A percentile compares a stretch with the other conserved stretches of the same genome.
Conservation (phyloP, 1,284 basidiomycete genomes). For the Vanrija sp. region DNA sequence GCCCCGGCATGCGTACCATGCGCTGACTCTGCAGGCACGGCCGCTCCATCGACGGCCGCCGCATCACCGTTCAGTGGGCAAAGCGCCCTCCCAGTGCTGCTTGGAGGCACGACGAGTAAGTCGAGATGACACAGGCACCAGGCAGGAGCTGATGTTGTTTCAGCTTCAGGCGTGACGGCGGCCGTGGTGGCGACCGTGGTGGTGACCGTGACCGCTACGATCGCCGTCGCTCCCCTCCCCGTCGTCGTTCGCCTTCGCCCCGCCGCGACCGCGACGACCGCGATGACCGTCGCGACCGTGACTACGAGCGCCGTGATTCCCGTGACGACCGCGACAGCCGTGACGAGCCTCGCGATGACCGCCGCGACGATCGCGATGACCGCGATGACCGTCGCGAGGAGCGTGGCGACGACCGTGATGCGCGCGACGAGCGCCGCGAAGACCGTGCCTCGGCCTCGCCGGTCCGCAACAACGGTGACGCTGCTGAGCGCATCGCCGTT, state of each 20-base stretch:
- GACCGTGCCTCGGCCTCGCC: constrained; percentile 10
- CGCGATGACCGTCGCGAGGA: constrained; percentile 14
- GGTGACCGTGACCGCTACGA: constrained; percentile 9
- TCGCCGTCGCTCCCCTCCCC: constrained; percentile 22
- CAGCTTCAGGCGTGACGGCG: constrained; percentile 45
- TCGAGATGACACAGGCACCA: constrained; percentile 16
- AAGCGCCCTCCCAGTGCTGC: constrained; percentile 82
- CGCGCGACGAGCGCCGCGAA: constrained; percentile 19
- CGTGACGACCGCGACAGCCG: constrained; percentile 14
- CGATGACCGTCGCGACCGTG: constrained; percentile 19
- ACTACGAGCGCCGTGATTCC: constrained; percentile 30
- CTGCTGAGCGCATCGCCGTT: neutral
- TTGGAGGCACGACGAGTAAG: constrained; percentile 67
- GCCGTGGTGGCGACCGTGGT: constrained; percentile 28
- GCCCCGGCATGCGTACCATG: neutral
- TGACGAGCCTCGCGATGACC: neutral
- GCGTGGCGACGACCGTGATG: constrained; percentile 11
- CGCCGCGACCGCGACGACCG: constrained; percentile 13
- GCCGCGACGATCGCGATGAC: constrained; percentile 23
- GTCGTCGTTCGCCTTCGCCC: constrained; percentile 28
- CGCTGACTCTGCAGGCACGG: constrained; percentile 63
- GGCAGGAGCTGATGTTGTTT: neutral
- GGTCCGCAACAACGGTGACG: neutral
- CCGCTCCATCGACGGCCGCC: constrained; percentile 71
- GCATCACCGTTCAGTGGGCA: constrained; percentile 83